Evolutionary conservation across 805 yeast genomes (phyloP).

Genomic region (Zygosaccharomyces kombuchaensis): DNA sequence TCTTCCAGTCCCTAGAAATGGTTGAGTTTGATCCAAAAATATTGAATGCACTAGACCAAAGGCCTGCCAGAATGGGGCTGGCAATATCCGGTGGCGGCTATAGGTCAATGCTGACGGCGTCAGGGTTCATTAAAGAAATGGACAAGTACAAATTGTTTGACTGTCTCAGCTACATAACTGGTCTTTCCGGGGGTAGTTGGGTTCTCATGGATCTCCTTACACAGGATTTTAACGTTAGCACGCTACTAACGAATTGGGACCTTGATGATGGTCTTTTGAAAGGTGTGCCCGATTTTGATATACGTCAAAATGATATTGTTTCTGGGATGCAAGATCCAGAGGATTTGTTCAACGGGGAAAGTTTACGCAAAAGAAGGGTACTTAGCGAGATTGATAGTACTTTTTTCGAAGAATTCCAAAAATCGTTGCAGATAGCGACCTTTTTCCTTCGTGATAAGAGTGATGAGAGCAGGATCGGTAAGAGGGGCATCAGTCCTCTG

Average conservation of each 20-base stretch:
- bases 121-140: conserved; percentile 31
- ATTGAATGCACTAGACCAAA: conserved; percentile 18
- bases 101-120: conserved; percentile 36
- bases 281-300: conserved; percentile 54
- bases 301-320: conserved; percentile 27
- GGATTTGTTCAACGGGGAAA: background rate
- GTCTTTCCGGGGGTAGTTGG: conserved; percentile 75
- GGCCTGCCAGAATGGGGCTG: conserved; percentile 35
- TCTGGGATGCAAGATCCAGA: conserved; percentile 13
- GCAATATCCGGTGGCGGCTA: conserved; percentile 39
- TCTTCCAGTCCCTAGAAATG: conserved; percentile 33
- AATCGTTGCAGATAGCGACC: conserved; percentile 16
- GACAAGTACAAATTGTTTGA: conserved; percentile 45
- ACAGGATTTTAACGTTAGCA: conserved; percentile 38
- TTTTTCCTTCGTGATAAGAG: conserved; percentile 9
- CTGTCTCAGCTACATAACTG: conserved; percentile 52
- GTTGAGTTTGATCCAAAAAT: conserved; percentile 35
- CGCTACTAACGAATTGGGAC: conserved; percentile 38
- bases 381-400: background rate
- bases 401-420: conserved; percentile 22
- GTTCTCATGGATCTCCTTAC: conserved; percentile 47
- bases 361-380: background rate
- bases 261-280: conserved; percentile 46
- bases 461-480: conserved; percentile 1
- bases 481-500: conserved; percentile 16